Percentiles rank a stretch among this genome's conserved stretches.
Evolutionary conservation across 129 eudicot species (phyloP).

Genomic region (Arctium lappa): DNA sequence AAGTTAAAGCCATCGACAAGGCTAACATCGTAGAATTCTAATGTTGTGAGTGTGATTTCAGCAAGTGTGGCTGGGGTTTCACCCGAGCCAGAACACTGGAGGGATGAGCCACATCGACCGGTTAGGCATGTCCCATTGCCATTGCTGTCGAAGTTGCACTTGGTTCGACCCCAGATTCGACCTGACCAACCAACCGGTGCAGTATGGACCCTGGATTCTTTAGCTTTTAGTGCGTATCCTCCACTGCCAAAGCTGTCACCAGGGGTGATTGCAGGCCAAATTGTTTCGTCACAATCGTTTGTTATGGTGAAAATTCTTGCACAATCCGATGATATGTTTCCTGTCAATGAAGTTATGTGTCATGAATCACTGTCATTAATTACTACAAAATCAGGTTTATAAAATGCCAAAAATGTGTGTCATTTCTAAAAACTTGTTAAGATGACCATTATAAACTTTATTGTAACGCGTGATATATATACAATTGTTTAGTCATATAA

Average conservation of each 20-base stretch:
- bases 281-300: slow-evolving; percentile 59
- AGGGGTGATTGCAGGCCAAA: slow-evolving; percentile 67
- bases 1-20: slow-evolving; percentile 70
- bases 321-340: slow-evolving; percentile 30
- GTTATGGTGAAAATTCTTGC: slow-evolving; percentile 53
- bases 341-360: slow-evolving; percentile 17
- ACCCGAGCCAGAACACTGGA: slow-evolving; percentile 56
- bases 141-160: slow-evolving; percentile 48
- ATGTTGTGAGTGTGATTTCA: slow-evolving; percentile 49
- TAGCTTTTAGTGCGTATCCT: slow-evolving; percentile 47
- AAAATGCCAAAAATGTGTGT: background rate
- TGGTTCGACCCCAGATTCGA: slow-evolving; percentile 74
- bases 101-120: slow-evolving; percentile 58
- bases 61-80: slow-evolving; percentile 66
- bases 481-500: background rate
- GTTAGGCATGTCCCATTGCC: slow-evolving; percentile 60
- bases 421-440: background rate
- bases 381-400: background rate
- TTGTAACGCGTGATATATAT: background rate
- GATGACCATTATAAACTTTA: no score
- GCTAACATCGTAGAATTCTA: slow-evolving; percentile 63
- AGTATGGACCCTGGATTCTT: slow-evolving; percentile 38
- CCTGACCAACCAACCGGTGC: slow-evolving; percentile 61
- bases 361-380: background rate
- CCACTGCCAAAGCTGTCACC: slow-evolving; percentile 62